Conservation (phyloP, 805 yeast genomes). For the Alloascoidea africana region DNA sequence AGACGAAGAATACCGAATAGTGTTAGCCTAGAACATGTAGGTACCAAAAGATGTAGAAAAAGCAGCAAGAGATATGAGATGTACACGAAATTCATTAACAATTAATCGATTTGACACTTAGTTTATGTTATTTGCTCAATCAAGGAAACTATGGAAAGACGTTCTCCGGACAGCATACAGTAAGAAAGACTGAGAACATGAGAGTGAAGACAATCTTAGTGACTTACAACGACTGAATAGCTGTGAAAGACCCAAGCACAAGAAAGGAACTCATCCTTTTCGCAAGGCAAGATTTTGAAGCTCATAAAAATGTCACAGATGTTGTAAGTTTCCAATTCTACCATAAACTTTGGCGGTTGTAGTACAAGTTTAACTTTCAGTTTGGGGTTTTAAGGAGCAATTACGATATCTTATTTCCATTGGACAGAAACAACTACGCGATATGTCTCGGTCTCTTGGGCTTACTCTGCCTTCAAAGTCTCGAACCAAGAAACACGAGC, state of each 20-base stretch:
- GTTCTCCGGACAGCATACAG: slow-evolving; percentile 16
- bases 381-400: slow-evolving; percentile 3
- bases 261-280: slow-evolving; percentile 15
- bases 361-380: background rate
- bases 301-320: slow-evolving; percentile 14
- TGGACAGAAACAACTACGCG: slow-evolving; percentile 18
- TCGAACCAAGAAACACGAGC: too few relatives aligned
- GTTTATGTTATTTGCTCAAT: slow-evolving; percentile 19
- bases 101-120: too few relatives aligned
- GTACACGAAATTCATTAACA: too few relatives aligned
- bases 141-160: slow-evolving; percentile 17
- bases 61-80: too few relatives aligned
- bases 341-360: too few relatives aligned
- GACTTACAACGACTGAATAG: slow-evolving; percentile 2
- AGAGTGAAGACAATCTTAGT: background rate
- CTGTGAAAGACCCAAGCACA: slow-evolving; percentile 9
- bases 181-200: slow-evolving; percentile 4
- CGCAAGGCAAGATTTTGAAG: slow-evolving; percentile 19
- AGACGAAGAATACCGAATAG: too few relatives aligned
- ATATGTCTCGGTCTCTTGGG: slow-evolving; percentile 13
- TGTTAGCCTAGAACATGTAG: too few relatives aligned
- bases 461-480: slow-evolving; percentile 2
- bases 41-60: too few relatives aligned
- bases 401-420: slow-evolving; percentile 17
- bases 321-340: slow-evolving; percentile 11